Base-by-base conservation (phyloP, 352 stramenopile species). In the Peronospora belbahrii region DNA sequence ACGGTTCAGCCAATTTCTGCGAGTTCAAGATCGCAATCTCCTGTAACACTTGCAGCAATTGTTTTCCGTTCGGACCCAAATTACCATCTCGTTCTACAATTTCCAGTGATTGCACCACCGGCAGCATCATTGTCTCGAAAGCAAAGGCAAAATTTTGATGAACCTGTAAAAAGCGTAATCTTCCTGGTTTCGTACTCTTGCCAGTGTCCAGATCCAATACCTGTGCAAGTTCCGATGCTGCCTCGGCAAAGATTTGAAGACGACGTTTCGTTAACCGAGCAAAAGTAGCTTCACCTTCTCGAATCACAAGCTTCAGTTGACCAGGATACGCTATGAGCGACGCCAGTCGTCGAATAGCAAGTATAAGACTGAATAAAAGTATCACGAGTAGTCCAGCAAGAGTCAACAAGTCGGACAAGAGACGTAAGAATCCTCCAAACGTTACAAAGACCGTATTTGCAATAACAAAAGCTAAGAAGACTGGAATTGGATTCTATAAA, bases 231-330 rank as follows among this genome's bases (percentile, higher is more conserved):
- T 89, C 75, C 15, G 68, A 53, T 13, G 65, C 64, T 15, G 75
- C 63, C 30, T 88, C 78, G 6, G 79, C 48, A 32, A 84, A 76
- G 56, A 90, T 79, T 15, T 76, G 67, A 4, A 94, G 48, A 6
- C 78, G 71, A 4, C 74, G 73, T 56, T 85, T 85, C 3, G 65
- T 78, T 33, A 91, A 58, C 6, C 75, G 63, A 34, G 77, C 73
- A 19, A 89, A 94, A 36, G 70, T 90, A 50, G 64, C 63, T 51
- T 94, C 82, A 0, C 79, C 79, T 42, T 94, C 82, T 38, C 82
- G 70, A 32, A 85, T 82, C 24, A 94, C 79, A 23, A 94, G 58
- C 18, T 64, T 55, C 18, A 94, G 52, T 27, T 94, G 82, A 1
- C 82, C 82, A 0, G 82, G 82, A 38, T 76, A 94, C 25, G 70